These are phyloP conservation scores for Arabidopsis arenosa DNA, from an alignment of 345 rosid genomes.

Conservation along the genomic window DNA sequence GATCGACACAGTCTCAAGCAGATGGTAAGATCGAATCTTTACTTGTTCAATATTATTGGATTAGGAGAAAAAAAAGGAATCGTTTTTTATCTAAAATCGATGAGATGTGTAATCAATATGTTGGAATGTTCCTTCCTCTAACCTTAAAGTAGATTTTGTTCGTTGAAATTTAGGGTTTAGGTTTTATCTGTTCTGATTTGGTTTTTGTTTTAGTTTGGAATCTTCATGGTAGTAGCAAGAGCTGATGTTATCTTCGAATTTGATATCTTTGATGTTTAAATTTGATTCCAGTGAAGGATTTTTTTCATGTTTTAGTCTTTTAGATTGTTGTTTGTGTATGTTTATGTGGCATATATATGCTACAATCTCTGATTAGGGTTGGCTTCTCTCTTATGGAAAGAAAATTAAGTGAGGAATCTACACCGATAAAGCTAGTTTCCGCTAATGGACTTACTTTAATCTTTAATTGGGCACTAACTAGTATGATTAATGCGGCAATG, in stretches of 20 bases:
- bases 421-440: neutral
- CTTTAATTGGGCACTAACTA: neutral
- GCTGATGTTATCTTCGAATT: neutral
- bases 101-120: neutral
- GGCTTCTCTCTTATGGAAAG: conserved; percentile 22
- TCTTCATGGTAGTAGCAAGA: neutral
- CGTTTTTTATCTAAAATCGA: neutral
- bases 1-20: conserved; percentile 70
- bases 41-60: neutral
- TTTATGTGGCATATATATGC: neutral
- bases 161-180: conserved; percentile 29
- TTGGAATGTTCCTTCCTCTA: conserved; percentile 18
- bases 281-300: neutral
- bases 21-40: conserved; percentile 53
- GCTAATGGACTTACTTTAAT: neutral
- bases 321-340: conserved; percentile 4
- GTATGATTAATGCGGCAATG: conserved; percentile 15
- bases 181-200: conserved; percentile 11
- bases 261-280: neutral
- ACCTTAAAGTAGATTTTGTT: conserved; percentile 3
- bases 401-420: neutral
- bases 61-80: conserved; percentile 5
- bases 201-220: neutral
- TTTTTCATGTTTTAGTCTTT: neutral
- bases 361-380: conserved; percentile 15